Base-by-base conservation (phyloP, 2,329 filamentous ascomycete genomes). In the Xylaria sp. region DNA sequence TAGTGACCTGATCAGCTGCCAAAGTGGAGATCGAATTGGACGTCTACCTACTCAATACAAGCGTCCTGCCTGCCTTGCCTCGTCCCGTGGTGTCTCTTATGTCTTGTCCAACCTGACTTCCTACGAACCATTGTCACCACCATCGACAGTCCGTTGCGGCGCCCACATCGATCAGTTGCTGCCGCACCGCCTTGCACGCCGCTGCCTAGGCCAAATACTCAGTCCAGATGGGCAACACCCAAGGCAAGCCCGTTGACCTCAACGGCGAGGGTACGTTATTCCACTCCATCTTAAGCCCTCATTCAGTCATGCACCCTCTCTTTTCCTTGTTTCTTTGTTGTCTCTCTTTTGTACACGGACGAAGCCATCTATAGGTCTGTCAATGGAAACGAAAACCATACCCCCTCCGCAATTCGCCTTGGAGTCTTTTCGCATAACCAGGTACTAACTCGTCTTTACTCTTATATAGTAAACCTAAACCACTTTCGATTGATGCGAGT, bases 401-500 rank as follows among this genome's bases (percentile, higher is more conserved):
- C 34, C 47, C 36, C 34, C 24, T 39, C 34, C 17, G 47, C 53
- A 63, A 51, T 56, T 50, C 2, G 12, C 21, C 19, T 11, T 4
- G 14, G 42, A 11, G 19, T 42, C 17, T 63, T 57, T 60, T 39
- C 39, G 4, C 56, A 11, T 62, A 47, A 19, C 17, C 21, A 17
- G 21, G 11, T 27, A 55, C 69, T 71, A 62, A 71, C 61, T 11
- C 14, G 17, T 57, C 24, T 47, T 58, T 30, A 4, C 6, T 21
- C 12, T 48, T 12, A 11, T 51, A 51, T 75, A 97, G 96, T 97
- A 75, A 98, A 95, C 81, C 90, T 99, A 75, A 98, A 98, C 78
- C 96, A 99, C 82, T 99, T 99, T 82, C 93, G 95, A 73, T 87
- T 99, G 64, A 85, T 98, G 73, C 91, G 96, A 78, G 96, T 99